A percentile compares a stretch with the other conserved stretches of the same genome.
These are phyloP conservation scores for Melanopsichium pennsylvanicum DNA, from an alignment of 1,284 basidiomycete species.

Conservation along the genomic window DNA sequence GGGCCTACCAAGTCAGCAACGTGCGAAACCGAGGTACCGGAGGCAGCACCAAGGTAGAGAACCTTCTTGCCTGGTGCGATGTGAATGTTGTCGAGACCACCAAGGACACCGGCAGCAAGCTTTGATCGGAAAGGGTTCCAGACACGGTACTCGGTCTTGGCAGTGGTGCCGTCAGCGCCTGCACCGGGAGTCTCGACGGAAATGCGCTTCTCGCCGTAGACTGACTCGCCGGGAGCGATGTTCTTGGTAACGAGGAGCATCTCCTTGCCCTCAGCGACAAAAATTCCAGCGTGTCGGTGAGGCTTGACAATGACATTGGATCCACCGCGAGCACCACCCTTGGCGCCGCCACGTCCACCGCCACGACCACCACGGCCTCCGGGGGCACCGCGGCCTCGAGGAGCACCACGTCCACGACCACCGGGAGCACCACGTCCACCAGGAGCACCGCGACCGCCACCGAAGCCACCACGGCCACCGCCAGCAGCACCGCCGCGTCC, in stretches of 20 bases:
- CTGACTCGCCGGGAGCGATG: conserved; percentile 93
- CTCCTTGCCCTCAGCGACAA: conserved; percentile 76
- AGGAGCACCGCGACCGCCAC: conserved; percentile 50
- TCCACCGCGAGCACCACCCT: conserved; percentile 71
- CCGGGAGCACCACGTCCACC: conserved; percentile 36
- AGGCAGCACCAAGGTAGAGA: conserved; percentile 93
- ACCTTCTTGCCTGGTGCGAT: conserved; percentile 96
- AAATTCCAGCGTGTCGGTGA: conserved; percentile 89
- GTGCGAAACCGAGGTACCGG: conserved; percentile 96
- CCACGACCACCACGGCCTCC: conserved; percentile 59
- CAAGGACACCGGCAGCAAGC: conserved; percentile 93
- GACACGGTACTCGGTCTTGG: conserved; percentile 93
- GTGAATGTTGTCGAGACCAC: conserved; percentile 92
- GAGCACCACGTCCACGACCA: conserved; percentile 53
- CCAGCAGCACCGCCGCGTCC: conserved; percentile 68
- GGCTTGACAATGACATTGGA: conserved; percentile 84
- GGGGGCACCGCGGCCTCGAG: conserved; percentile 52
- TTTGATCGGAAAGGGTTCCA: conserved; percentile 99
- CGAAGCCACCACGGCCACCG: conserved; percentile 67
- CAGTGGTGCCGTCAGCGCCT: conserved; percentile 73
- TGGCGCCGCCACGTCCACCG: conserved; percentile 55
- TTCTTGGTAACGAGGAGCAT: conserved; percentile 97
- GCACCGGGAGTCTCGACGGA: conserved; percentile 71
- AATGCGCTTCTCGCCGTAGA: conserved; percentile 91
- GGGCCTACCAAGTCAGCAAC: conserved; percentile 98